Evolutionary conservation across 345 rosid species (phyloP).

Genomic region (Psidium guajava): DNA sequence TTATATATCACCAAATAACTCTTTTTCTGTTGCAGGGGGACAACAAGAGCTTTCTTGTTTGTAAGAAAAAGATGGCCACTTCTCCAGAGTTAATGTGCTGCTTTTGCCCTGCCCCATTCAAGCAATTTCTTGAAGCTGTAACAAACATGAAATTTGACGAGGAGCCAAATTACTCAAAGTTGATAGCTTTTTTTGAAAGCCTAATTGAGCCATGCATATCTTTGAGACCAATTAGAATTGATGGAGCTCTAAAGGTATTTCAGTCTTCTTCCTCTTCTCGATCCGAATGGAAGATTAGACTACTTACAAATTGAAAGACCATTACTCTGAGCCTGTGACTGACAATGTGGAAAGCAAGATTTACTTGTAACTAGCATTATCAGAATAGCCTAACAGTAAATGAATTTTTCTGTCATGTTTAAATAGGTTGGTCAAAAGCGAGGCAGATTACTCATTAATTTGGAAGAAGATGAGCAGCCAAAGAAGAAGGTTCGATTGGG

Average conservation of each 20-base stretch:
- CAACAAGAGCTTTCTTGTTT: slow-evolving; percentile 87
- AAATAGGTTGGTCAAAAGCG: slow-evolving; percentile 77
- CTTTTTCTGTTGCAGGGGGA: slow-evolving; percentile 55
- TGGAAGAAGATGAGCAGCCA: slow-evolving; percentile 89
- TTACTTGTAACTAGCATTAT: neutral
- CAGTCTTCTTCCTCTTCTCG: neutral
- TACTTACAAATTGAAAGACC: neutral
- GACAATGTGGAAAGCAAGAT: neutral
- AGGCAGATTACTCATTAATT: slow-evolving; percentile 53
- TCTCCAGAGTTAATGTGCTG: slow-evolving; percentile 86
- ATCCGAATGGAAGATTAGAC: neutral
- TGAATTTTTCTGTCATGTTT: slow-evolving; percentile 1
- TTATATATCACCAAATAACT: neutral
- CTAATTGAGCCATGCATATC: slow-evolving; percentile 57
- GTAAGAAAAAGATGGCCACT: slow-evolving; percentile 91
- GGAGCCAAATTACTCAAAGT: slow-evolving; percentile 88
- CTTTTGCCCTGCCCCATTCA: slow-evolving; percentile 81
- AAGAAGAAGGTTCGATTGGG: slow-evolving; percentile 80
- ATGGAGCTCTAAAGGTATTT: slow-evolving; percentile 87
- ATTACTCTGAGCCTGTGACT: neutral
- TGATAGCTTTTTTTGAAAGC: slow-evolving; percentile 66
- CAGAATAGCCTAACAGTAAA: neutral
- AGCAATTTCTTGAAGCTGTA: slow-evolving; percentile 80
- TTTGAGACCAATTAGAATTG: slow-evolving; percentile 80
- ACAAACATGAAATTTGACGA: slow-evolving; percentile 89